Base-by-base conservation (phyloP, 352 stramenopile genomes). In the Elongisporangium senticosum region DNA sequence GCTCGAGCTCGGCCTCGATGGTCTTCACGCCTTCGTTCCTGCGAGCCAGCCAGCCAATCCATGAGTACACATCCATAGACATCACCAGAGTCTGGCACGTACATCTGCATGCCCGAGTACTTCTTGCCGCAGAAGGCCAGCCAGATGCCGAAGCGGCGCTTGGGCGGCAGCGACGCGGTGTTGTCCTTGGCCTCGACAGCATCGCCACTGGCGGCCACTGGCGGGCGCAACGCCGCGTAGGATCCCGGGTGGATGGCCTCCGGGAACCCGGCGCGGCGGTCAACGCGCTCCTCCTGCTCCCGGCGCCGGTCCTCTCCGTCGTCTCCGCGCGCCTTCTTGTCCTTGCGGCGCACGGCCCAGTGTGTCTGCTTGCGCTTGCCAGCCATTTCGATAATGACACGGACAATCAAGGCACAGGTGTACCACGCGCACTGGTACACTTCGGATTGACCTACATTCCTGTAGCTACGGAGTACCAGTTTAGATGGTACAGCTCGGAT, bases 51-150 rank as follows among this genome's bases (percentile, higher is more conserved):
- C 23, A 26, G 23, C 23, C n/a, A 33, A 51, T 39, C 17, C 19
- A 15, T 24, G 17, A 59, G 15, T 51, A 6, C 20, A 19, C 40
- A 61, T 21, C 17, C 23, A 52, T 3, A 21, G 53, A 26, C 7
- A 17, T 10, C 21, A 24, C 13, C n/a, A n/a, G n/a, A 13, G 17
- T 1, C 19, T 39, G 17, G 17, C 3, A 68, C 69, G 37, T 68
- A 90, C 84, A 95, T 89, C 65, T 96, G 88, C 83, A 95, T 93
- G 22, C 88, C 88, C 53, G 84, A 92, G 71, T 96, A 96, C 33
- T 90, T 78, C 62, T 91, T 93, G 49, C 88, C 88, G 54, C 88
- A 95, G 66, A 95, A 96, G 22, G 83, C 83, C 61, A 96, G 66
- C 81, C 89, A 89, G 47, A 96, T 65, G 23, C 77, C 88, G 56